Evolutionary conservation across 495 filamentous ascomycete species (phyloP), one percentile per base, ranked within the genome.

Genomic region (Lasiosphaeria hispida): DNA sequence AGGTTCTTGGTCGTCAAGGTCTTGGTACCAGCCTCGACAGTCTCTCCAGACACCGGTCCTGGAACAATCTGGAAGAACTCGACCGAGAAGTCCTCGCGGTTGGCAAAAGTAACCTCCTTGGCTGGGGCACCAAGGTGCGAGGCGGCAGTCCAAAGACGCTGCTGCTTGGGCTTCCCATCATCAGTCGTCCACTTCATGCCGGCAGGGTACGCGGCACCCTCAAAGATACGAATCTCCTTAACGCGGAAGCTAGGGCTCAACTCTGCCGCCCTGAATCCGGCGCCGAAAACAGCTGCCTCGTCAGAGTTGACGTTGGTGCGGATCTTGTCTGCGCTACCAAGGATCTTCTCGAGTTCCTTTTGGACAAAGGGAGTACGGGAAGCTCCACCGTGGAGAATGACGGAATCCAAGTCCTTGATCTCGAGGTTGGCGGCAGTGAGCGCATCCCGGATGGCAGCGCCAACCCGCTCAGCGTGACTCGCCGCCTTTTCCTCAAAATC

Each of bases 211-310:
- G 73, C 73, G 36, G 91, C 85, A 13, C 75, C 81, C 58, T 99
- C 94, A 52, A 73, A 81, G 43, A 87, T 81, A 52, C 88, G 81
- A 59, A 99, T 97, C 64, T 97, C 95, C 79, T 96, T 99, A 64
- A 99, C 95, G 50, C 89, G 85, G 82, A 99, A 99, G 67, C 86
- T 91, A 37, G 92, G 91, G 72, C 89, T 95, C 48, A 97, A 80
- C 59, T 86, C 86, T 47, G 95, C 95, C 33, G 88, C 95, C 68
- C 91, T 90, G 80, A 97, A 97, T 15, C 90, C 91, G 49, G 95
- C 95, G 62, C 95, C 95, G 72, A 99, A 96, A 13, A 96, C 94
- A 48, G 95, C 94, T 13, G 95, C 85, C 75, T 99, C 95, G 70
- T 99, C 95, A 30, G 92, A 87, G 73, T 99, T 99, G 63, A 99